phyloP scores from a whole-genome alignment of 345 rosid species.

The Streptanthus diversifolius region DNA sequence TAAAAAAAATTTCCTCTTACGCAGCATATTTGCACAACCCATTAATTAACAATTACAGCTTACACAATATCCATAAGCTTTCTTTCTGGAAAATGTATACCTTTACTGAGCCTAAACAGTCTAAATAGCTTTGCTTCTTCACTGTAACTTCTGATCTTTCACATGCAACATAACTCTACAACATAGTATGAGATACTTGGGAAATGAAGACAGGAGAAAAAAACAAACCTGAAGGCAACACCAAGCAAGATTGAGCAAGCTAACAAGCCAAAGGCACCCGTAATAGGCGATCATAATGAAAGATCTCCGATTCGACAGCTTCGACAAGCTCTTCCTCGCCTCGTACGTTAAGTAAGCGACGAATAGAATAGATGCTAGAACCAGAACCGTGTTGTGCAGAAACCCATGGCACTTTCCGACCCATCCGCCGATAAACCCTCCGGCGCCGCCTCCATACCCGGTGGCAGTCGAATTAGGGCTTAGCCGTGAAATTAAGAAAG shows the following conservation, averaged over 20 bases:
- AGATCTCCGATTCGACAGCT: conserved; percentile 81
- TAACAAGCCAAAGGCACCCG: conserved; percentile 82
- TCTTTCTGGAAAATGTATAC: background rate
- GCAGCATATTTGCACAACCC: background rate
- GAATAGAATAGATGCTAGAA: conserved; percentile 56
- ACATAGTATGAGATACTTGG: background rate
- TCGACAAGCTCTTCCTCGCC: conserved; percentile 66
- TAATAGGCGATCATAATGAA: conserved; percentile 81
- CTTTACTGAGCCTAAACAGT: background rate
- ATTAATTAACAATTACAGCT: background rate
- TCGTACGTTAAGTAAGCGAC: conserved; percentile 66
- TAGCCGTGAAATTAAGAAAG: conserved; percentile 27
- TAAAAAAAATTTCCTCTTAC: background rate
- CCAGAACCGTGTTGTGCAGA: conserved; percentile 61
- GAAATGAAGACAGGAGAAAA: background rate
- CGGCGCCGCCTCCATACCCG: conserved; percentile 5
- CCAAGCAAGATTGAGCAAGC: conserved; percentile 93
- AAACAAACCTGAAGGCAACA: conserved; percentile 73
- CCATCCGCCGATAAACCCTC: conserved; percentile 52
- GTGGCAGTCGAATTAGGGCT: conserved; percentile 42
- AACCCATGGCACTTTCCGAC: conserved; percentile 81
- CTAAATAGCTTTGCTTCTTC: background rate
- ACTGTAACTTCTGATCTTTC: background rate
- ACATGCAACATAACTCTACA: background rate
- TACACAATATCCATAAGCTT: background rate